Evolutionary conservation across 2,329 filamentous ascomycete genomes (phyloP).

Genomic region (Diaporthe humulicola): DNA sequence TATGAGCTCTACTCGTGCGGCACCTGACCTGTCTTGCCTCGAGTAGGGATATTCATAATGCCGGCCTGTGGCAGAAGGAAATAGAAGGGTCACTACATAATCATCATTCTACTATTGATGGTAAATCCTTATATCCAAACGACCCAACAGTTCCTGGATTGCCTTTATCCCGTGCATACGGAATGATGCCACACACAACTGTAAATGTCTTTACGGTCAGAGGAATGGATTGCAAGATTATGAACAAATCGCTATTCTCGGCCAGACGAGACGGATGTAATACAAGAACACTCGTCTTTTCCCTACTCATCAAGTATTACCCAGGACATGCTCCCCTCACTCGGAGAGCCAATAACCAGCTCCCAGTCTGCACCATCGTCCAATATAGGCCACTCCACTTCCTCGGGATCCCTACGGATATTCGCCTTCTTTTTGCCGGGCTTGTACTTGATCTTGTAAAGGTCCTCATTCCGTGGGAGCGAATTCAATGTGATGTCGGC

Average conservation of each 20-base stretch:
- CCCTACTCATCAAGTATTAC: conserved; percentile 1
- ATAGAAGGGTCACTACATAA: neutral
- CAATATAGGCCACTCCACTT: no score
- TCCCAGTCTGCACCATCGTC: neutral
- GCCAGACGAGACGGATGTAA: neutral
- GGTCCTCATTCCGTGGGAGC: neutral
- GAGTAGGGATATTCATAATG: neutral
- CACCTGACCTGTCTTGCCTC: neutral
- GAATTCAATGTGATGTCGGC: neutral
- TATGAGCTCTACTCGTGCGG: conserved; percentile 38
- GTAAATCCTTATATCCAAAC: neutral
- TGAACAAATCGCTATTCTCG: neutral
- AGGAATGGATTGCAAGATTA: neutral
- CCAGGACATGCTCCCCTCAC: conserved; percentile 1
- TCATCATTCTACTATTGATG: neutral
- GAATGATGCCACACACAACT: neutral
- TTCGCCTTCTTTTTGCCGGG: neutral
- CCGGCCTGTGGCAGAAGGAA: neutral
- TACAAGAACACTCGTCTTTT: neutral
- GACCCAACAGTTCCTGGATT: no score
- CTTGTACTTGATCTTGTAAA: conserved; percentile 10
- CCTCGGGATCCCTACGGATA: neutral
- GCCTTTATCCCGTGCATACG: neutral
- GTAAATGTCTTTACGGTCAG: neutral
- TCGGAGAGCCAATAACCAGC: neutral